Conservation (phyloP, 176 grass and related monocot genomes). For the Avena atlantica region DNA sequence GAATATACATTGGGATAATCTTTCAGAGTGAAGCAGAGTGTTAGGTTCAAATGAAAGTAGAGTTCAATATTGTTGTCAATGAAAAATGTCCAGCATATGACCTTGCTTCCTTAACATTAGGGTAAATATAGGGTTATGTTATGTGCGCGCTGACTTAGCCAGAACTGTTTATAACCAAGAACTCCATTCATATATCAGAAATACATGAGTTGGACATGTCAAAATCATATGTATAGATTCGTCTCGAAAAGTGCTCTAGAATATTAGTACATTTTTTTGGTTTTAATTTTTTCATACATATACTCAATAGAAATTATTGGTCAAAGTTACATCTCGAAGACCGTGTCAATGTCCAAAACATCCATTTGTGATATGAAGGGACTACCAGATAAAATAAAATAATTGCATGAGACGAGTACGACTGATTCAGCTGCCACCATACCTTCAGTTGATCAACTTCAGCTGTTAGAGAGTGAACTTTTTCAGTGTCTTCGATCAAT, state of each 20-base stretch:
- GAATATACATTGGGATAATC: slow-evolving; percentile 9
- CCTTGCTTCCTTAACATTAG: neutral
- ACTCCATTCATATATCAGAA: neutral
- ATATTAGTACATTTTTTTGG: neutral
- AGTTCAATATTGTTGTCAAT: neutral
- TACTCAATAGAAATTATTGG: neutral
- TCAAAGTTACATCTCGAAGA: neutral
- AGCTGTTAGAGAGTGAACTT: slow-evolving; percentile 71
- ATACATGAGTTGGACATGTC: neutral
- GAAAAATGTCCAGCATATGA: slow-evolving; percentile 27
- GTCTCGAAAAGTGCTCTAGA: neutral
- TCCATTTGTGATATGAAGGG: neutral
- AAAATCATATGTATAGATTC: neutral
- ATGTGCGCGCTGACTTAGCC: neutral
- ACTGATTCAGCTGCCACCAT: slow-evolving; percentile 41
- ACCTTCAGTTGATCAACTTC: slow-evolving; percentile 89
- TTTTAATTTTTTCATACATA: neutral
- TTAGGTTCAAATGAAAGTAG: slow-evolving; percentile 23
- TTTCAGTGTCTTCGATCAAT: slow-evolving; percentile 83
- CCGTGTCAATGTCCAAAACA: neutral
- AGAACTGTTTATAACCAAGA: neutral
- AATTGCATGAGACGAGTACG: slow-evolving; percentile 27
- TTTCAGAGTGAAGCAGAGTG: slow-evolving; percentile 15
- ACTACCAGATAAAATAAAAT: neutral
- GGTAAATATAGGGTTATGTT: neutral